Base-by-base conservation (phyloP, 192 early-diverging fungal species). In the Blastocladiella britannica region DNA sequence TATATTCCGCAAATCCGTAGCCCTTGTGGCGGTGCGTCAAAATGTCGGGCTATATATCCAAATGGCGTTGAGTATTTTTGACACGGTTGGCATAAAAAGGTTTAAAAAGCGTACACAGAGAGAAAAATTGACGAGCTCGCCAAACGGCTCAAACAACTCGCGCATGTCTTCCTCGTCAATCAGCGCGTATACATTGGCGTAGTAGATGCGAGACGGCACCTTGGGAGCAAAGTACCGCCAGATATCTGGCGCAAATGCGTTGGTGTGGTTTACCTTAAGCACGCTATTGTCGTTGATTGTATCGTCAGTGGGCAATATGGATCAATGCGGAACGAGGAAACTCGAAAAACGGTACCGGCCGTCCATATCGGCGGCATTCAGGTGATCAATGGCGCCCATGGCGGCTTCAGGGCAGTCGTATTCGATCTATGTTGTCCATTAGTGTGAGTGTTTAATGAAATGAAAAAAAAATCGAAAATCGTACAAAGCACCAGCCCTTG, bases 401-500 rank as follows among this genome's bases (percentile, higher is more conserved):
- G 37, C 37, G 37, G 37, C 37, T 20, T 47, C 37, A 20, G 37
- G 37, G 4, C 15, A 9, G n/a, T 47, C 37, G n/a, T 20, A 47
- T 20, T 47, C 37, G 37, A 47, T n/a, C n/a, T n/a, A n/a, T n/a
- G n/a, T n/a, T n/a, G n/a, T n/a, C n/a, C n/a, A n/a, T n/a, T n/a
- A n/a, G n/a, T n/a, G n/a, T n/a, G n/a, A n/a, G n/a, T n/a, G n/a
- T n/a, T n/a, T n/a, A n/a, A n/a, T n/a, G n/a, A n/a, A n/a, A n/a
- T n/a, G n/a, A n/a, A n/a, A n/a, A n/a, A n/a, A n/a, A n/a, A n/a
- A n/a, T n/a, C n/a, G n/a, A n/a, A n/a, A n/a, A n/a, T n/a, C n/a
- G n/a, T n/a, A n/a, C 37, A 47, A 47, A 47, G 15, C 37, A 47
- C 37, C 37, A 47, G 37, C 37, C 37, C 37, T 47, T 47, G 37